Percentiles rank a stretch among this genome's conserved stretches.
Conservation (phyloP, 805 yeast genomes). For the Pichia rugopelliculosa region DNA sequence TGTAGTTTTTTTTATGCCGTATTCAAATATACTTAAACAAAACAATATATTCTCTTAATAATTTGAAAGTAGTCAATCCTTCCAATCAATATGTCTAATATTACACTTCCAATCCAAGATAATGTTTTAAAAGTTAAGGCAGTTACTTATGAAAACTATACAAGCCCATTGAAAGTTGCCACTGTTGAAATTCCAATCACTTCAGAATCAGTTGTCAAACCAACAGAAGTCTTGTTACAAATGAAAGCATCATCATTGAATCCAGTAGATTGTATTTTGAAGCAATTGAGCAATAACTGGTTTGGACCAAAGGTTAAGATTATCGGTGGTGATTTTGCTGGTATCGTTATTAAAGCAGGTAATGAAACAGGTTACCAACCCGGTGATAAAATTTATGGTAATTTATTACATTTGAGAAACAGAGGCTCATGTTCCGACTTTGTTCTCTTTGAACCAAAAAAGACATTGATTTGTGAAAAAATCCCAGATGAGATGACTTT, state of each 20-base stretch:
- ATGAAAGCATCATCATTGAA: slow-evolving; percentile 17
- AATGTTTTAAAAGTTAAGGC: slow-evolving; percentile 12
- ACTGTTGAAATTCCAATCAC: slow-evolving; percentile 9
- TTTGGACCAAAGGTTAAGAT: slow-evolving; percentile 13
- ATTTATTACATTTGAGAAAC: not conserved
- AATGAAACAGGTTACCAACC: slow-evolving; percentile 9
- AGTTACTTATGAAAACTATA: slow-evolving; percentile 10
- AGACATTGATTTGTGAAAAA: slow-evolving; percentile 20
- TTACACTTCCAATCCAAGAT: slow-evolving; percentile 5
- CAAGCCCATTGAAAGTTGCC: slow-evolving; percentile 8
- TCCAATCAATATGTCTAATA: not conserved
- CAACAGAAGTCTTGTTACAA: slow-evolving; percentile 15
- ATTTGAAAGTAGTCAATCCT: too few relatives aligned
- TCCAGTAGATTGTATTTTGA: slow-evolving; percentile 18
- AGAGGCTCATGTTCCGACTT: slow-evolving; percentile 43
- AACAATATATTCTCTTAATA: too few relatives aligned
- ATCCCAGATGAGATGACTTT: slow-evolving; percentile 41
- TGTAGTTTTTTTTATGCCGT: too few relatives aligned
- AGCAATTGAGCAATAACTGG: slow-evolving; percentile 4
- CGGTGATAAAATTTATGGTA: slow-evolving; percentile 21
- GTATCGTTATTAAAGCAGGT: slow-evolving; percentile 19
- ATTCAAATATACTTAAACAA: too few relatives aligned
- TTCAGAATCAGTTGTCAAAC: slow-evolving; percentile 5
- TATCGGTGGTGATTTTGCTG: slow-evolving; percentile 22
- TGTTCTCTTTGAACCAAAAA: slow-evolving; percentile 30